phyloP scores from a whole-genome alignment of 768 basidiomycete genomes.

The Rhizopogon roseolus region DNA sequence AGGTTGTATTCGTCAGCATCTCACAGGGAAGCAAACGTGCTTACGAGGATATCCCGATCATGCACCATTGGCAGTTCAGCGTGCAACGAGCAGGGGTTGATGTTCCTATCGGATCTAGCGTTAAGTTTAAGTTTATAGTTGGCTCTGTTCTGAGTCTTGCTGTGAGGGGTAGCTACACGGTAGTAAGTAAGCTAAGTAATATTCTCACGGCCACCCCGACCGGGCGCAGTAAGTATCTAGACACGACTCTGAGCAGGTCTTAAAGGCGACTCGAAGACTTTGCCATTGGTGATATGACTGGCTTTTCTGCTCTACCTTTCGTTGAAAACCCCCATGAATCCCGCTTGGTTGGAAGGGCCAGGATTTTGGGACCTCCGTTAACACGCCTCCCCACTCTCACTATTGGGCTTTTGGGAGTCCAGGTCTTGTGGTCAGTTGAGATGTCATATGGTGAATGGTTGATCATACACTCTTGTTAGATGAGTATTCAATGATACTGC shows the following conservation, averaged over 20 bases:
- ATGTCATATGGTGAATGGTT: slow-evolving; percentile 85
- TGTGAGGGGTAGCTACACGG: no score
- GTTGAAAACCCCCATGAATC: slow-evolving; percentile 36
- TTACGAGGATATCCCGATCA: slow-evolving; percentile 26
- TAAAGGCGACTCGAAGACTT: not conserved
- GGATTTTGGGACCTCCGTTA: slow-evolving; percentile 66
- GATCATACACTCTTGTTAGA: not conserved
- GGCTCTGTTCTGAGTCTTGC: no score
- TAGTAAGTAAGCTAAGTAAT: no score
- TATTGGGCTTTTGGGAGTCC: slow-evolving; percentile 76
- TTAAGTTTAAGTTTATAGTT: no score
- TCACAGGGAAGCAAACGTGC: not conserved
- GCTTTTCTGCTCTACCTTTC: slow-evolving; percentile 42
- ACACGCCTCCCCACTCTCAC: slow-evolving; percentile 66
- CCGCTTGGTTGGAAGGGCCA: slow-evolving; percentile 49
- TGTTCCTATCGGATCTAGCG: not conserved
- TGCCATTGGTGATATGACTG: slow-evolving; percentile 38
- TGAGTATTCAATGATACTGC: not conserved
- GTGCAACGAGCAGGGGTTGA: slow-evolving; percentile 5
- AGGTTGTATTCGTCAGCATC: not conserved
- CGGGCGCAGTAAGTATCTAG: no score
- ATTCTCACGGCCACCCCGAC: no score
- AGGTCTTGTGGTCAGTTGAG: slow-evolving; percentile 91
- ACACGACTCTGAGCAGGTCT: no score
- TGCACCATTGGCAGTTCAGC: slow-evolving; percentile 16